Evolutionary conservation across 805 yeast species (phyloP).

Genomic region (Trichomonascus vanleenenianus): DNA sequence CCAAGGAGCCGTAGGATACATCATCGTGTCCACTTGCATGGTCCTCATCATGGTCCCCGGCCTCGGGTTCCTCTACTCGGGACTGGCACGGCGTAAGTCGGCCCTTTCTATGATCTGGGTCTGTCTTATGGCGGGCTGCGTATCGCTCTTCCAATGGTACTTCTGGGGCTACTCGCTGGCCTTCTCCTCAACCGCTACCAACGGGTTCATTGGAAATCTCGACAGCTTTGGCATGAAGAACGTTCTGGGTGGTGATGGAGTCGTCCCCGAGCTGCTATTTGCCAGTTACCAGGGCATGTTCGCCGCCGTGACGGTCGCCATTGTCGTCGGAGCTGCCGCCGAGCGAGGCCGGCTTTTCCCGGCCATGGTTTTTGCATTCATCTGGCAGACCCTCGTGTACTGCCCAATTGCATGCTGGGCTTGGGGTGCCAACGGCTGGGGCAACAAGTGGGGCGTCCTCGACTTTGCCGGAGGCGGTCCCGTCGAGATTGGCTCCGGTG

Average conservation of each 20-base stretch:
- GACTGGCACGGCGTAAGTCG: conserved; percentile 83
- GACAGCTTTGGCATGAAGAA: conserved; percentile 75
- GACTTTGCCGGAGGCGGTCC: conserved; percentile 99
- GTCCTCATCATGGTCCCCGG: conserved; percentile 95
- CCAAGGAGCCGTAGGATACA: conserved; percentile 33
- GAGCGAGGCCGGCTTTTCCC: conserved; percentile 98
- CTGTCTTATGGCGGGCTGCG: conserved; percentile 61
- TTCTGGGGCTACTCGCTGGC: conserved; percentile 98
- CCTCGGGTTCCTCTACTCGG: conserved; percentile 84
- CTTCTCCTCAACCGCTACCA: conserved; percentile 68
- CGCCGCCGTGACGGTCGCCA: conserved; percentile 83
- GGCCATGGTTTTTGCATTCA: conserved; percentile 87
- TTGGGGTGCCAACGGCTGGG: conserved; percentile 94
- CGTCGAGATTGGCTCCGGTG: conserved; percentile 87
- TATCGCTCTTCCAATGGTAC: conserved; percentile 86
- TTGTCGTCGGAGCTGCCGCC: conserved; percentile 96
- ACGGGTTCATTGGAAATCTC: conserved; percentile 82
- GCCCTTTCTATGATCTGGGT: conserved; percentile 83
- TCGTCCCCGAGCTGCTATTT: conserved; percentile 76
- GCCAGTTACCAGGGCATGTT: conserved; percentile 89
- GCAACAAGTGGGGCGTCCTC: conserved; percentile 73
- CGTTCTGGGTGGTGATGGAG: conserved; percentile 43
- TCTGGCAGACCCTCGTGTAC: conserved; percentile 94
- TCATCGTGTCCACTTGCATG: conserved; percentile 34
- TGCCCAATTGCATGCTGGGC: conserved; percentile 97